Evolutionary conservation across 176 grass and related monocot genomes (phyloP), one percentile per base, ranked within the genome.

Genomic region (Zoysia japonica): DNA sequence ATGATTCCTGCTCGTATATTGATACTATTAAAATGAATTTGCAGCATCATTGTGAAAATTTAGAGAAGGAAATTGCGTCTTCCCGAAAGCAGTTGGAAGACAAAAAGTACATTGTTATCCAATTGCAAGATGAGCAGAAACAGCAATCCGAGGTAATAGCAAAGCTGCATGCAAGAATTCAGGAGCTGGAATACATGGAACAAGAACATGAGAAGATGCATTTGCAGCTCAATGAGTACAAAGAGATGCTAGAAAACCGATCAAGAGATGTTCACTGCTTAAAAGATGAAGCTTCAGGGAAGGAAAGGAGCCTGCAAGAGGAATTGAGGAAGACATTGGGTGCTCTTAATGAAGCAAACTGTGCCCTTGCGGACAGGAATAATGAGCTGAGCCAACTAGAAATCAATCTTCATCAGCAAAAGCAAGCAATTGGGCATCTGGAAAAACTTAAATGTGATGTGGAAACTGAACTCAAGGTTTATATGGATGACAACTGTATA

Each of bases 241-340:
- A 87, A 83, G 78, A 81, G 79, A 90, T 87, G 91, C 74, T 91
- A 43, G 83, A 82, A 5, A 74, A 68, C 53, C 77, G 68, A 51
- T 89, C 69, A 67, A 86, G 51, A 68, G 78, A 84, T 79, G 67
- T 84, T 84, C 62, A 87, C 38, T 69, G 62, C 63, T 71, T 91
- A 47, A 94, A 88, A 84, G 90, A 83, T 64, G 79, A 87, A 74
- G 64, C 78, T 84, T 80, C 75, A 70, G 55, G 80, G 56, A 90
- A 82, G 48, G 95, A 98, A 87, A 88, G 74, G 16, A 55, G 1
- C n/a, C 77, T 94, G 1, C 72, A 76, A 53, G 80, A 87, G 65
- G 71, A 85, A 65, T 70, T 94, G 52, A 47, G 38, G 55, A 81
- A 74, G 70, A 69, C 83, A 39, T 76, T 82, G 54, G 47, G 52